Base-by-base conservation (phyloP, 83 land plant species). In the Diphasiastrum complanatum region DNA sequence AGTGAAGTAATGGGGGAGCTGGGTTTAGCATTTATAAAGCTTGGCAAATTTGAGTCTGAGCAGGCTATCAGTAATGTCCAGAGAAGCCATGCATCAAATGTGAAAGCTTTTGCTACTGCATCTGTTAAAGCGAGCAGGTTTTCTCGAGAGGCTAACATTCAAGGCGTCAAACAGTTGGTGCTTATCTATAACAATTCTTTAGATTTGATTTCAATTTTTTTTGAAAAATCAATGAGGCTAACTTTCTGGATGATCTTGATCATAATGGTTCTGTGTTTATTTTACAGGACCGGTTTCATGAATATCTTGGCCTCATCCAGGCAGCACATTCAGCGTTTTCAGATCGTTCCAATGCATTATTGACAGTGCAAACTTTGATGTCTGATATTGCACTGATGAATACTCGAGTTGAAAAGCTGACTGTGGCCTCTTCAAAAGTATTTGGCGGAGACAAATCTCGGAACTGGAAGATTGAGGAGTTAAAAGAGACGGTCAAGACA, bases 101-200 rank as follows among this genome's bases (percentile, higher is more conserved):
- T 33, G 5, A 54, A 18, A 4, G 16, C 16, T 54, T 18, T 54
- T 25, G 58, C 25, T 11, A 54, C n/a, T 54, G 58, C 58, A 6
- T 28, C 58, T 54, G 58, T 28, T 11, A 54, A 28, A 54, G 58
- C 58, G 11, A 54, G 58, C 58, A 54, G 58, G 58, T 54, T 6
- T 33, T 54, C 24, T 33, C 33, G 10, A 4, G 58, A 54, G 33
- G 33, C 58, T 33, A 54, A 6, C 11, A 30, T 10, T 5, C 58
- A 54, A 28, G 4, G 34, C 33, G 33, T 54, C 5, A 54, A 54
- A 25, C 33, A 54, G 6, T 30, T 54, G 58, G 58, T 54, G 29
- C 5, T 38, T n/a, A n/a, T n/a, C n/a, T 48, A 6, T 48, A 6
- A 18, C 51, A 6, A 18, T 5, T 24, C 23, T 24, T 18, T 4